Base-by-base conservation (phyloP, 2,329 filamentous ascomycete species). In the Fusarium anguioides region DNA sequence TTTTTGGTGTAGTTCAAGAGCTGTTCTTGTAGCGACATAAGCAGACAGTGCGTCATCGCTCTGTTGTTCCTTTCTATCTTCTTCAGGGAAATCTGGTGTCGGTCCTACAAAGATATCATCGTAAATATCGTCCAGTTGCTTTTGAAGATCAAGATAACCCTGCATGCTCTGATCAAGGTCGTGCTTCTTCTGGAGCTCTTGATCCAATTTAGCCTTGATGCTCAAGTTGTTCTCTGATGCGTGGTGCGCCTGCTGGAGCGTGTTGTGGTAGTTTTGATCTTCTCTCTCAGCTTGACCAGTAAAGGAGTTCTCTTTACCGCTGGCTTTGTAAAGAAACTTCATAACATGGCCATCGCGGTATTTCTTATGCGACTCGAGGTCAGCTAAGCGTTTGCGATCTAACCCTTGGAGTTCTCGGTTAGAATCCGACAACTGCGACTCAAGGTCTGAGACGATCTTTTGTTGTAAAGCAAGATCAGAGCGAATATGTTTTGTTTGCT, bases 261-360 rank as follows among this genome's bases (percentile, higher is more conserved):
- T 85, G 42, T 84, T 81, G 24, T 85, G 79, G 72, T 86, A 88
- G 63, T 87, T 85, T 40, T 77, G 75, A 72, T 87, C 85, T 72
- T 87, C 85, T 62, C 83, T 84, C 46, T 80, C 79, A 15, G 84
- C 82, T 47, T 79, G 80, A n/a, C 79, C 79, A 17, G 78, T 75
- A 46, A 75, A 76, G 10, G 70, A 68, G 4, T 73, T 82, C 39
- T 79, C 79, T 62, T 81, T 81, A 26, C 85, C 82, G 6, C 81
- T 77, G 11, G 85, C 76, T 59, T 81, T 84, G 78, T 84, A 84
- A 36, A 82, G 77, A 68, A 85, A 84, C 36, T 85, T 82, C 52
- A 79, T 81, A 69, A 86, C 76, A 45, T 82, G 81, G 41, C 81
- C 83, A 75, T 86, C 82, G 53, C 83, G 82, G 70, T 86, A 85